Evolutionary conservation across 1,284 basidiomycete species (phyloP).

Genomic region (Heterobasidion parviporum): DNA sequence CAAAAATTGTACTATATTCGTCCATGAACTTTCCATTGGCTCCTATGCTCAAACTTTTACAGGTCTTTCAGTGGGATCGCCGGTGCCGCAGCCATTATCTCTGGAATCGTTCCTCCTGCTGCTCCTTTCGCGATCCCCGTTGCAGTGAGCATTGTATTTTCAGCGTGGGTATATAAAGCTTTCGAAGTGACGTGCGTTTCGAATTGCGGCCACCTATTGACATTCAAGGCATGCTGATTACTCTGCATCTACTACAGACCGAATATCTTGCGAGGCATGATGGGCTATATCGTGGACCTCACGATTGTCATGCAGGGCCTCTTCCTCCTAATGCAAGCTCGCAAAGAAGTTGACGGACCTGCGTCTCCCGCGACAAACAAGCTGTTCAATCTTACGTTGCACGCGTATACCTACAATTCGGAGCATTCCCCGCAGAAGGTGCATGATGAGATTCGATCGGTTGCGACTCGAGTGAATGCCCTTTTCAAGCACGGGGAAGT

Average conservation of each 20-base stretch:
- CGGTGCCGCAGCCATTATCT: background rate
- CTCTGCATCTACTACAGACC: background rate
- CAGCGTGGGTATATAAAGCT: background rate
- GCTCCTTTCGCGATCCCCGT: background rate
- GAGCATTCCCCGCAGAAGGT: background rate
- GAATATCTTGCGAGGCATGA: background rate
- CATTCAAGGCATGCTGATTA: no score
- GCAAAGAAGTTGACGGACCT: background rate
- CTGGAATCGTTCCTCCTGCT: background rate
- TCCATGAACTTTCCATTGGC: background rate
- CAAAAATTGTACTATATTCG: background rate
- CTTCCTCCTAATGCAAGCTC: background rate
- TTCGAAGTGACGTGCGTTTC: background rate
- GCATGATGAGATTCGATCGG: background rate
- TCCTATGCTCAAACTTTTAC: background rate
- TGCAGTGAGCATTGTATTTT: background rate
- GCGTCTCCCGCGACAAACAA: background rate
- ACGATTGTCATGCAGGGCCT: background rate
- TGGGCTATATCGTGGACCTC: background rate
- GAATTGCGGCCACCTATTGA: background rate
- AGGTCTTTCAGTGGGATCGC: background rate
- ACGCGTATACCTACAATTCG: background rate
- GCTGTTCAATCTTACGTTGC: background rate
- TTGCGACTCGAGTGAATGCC: background rate
- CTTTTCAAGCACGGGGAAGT: background rate